Base-by-base conservation (phyloP, 2,329 filamentous ascomycete genomes). In the Diaporthe australafricana region DNA sequence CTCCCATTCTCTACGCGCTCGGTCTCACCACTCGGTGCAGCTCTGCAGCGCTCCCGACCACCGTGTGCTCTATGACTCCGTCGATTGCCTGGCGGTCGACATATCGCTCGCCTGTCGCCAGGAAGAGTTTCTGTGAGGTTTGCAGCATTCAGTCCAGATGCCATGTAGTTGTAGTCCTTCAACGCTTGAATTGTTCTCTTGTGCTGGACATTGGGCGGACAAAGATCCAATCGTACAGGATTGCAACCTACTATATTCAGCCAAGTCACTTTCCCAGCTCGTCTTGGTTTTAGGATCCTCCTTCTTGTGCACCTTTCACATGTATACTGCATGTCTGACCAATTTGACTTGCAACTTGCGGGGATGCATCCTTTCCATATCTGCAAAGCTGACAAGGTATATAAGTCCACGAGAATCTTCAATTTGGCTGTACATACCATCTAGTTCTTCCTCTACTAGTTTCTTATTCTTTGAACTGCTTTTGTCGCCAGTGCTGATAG, bases 321-420 rank as follows among this genome's bases (percentile, higher is more conserved):
- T 71, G 20, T 48, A 3, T 6, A 71, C 57, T 1, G 62, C 42
- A 17, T 67, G 57, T 1, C 55, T 40, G 6, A 71, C 42, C 5
- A 71, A 35, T n/a, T 47, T 25, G 20, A 38, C 8, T 17, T 71
- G 35, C 1, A 71, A 20, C 14, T 71, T 67, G 3, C 69, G 22
- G 4, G 67, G 22, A 30, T 56, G 60, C 69, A 71, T 56, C 8
- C 60, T 47, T 40, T 71, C 60, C 69, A 71, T 32, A 22, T 71
- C 69, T 2, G 57, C 69, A 30, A 67, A 71, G 50, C 50, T 71
- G 38, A 71, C n/a, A 14, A 52, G 48, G 5, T 38, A 55, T 38
- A 7, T 3, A 5, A n/a, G n/a, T 14, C 12, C 7, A 25, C 9
- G n/a, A 8, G n/a, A 48, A 12, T 11, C 22, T 27, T 20, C 47